These are phyloP conservation scores for Daldinia eschscholtzii DNA, from an alignment of 2,329 filamentous ascomycete genomes.

Conservation along the genomic window DNA sequence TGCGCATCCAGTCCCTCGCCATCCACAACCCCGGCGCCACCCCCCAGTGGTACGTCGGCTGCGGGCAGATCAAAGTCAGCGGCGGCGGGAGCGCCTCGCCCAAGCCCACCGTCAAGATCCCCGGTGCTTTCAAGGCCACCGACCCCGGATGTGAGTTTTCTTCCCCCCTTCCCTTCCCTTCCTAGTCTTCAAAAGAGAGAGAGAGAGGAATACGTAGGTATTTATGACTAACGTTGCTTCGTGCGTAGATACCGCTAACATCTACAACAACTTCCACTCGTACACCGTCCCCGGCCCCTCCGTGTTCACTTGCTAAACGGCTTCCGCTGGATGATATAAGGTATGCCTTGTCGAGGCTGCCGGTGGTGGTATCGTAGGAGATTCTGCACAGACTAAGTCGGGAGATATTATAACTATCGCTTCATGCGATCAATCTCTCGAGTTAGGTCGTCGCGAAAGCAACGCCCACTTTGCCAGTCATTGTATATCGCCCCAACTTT, in stretches of 20 bases:
- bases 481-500: conserved; percentile 8
- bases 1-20: conserved; percentile 71
- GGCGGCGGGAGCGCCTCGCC: conserved; percentile 56
- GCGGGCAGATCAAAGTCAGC: conserved; percentile 61
- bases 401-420: conserved; percentile 6
- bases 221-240: conserved; percentile 3
- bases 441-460: conserved; percentile 16
- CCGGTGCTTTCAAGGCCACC: conserved; percentile 58
- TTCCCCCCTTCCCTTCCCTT: too few species aligned
- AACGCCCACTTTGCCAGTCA: conserved; percentile 18
- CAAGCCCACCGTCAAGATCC: conserved; percentile 55
- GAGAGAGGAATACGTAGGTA: too few species aligned
- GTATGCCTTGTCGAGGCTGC: neutral
- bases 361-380: neutral
- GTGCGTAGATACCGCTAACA: conserved; percentile 47
- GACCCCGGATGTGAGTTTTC: conserved; percentile 56
- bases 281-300: conserved; percentile 49
- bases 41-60: conserved; percentile 62
- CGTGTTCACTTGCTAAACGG: conserved; percentile 46
- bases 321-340: too few species aligned
- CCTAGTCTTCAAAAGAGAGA: neutral
- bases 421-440: conserved; percentile 16
- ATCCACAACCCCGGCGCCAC: conserved; percentile 67
- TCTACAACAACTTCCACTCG: conserved; percentile 49
- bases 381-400: neutral